Conservation (phyloP, 2,329 filamentous ascomycete species). For the Alternaria infectoria region DNA sequence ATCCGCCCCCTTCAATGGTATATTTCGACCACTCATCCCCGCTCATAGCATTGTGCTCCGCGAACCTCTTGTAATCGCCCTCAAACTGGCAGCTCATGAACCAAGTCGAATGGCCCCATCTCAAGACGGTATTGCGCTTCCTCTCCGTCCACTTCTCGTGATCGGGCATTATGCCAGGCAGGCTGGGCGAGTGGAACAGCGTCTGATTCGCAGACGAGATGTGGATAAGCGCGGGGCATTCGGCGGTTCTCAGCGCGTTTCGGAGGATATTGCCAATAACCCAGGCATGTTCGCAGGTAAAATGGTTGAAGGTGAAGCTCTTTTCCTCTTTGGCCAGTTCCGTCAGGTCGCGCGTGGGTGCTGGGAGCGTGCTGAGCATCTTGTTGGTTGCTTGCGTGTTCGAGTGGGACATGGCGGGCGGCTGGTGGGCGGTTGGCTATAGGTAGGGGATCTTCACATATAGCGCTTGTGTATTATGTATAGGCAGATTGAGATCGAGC, state of each 20-base stretch:
- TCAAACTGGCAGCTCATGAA: conserved; percentile 73
- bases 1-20: conserved; percentile 79
- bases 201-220: conserved; percentile 69
- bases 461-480: conserved; percentile 5
- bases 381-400: conserved; percentile 8
- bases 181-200: conserved; percentile 73
- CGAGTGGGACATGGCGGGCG: background rate
- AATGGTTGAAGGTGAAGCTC: conserved; percentile 58
- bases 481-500: background rate
- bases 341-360: conserved; percentile 46
- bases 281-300: conserved; percentile 70
- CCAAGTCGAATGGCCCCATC: conserved; percentile 75
- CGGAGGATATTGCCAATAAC: conserved; percentile 69
- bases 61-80: conserved; percentile 70
- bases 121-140: conserved; percentile 74
- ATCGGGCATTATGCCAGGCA: conserved; percentile 72
- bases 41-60: conserved; percentile 66
- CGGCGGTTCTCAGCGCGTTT: conserved; percentile 64
- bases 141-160: conserved; percentile 68
- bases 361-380: conserved; percentile 35
- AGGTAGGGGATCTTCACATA: conserved; percentile 8
- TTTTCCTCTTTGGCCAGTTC: conserved; percentile 52
- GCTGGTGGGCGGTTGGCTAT: background rate
- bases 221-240: conserved; percentile 65
- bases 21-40: conserved; percentile 63